Base-by-base conservation (phyloP, 2,329 filamentous ascomycete species). In the Pseudogymnoascus sp. region DNA sequence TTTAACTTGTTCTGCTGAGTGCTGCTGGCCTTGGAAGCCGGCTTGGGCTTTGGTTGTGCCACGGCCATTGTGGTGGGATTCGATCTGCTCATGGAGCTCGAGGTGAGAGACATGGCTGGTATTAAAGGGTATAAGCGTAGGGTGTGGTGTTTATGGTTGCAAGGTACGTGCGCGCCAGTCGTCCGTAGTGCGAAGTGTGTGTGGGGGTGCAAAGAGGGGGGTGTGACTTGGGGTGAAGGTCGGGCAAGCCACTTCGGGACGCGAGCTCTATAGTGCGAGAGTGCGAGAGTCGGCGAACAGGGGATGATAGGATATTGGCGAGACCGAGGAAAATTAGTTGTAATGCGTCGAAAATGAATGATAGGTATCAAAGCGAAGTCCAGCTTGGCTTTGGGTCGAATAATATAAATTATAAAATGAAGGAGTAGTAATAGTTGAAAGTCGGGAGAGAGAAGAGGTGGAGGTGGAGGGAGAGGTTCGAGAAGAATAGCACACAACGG, bases 101-200 rank as follows among this genome's bases (percentile, higher is more conserved):
- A 76, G 77, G 82, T 82, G 82, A 84, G 84, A 84, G 84, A 79
- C 79, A 81, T 79, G 77, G 80, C 81, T 80, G 84, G 83, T 84
- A 87, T 88, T 86, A 59, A 59, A 31, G 50, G 84, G 79, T 82
- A 82, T 61, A 61, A 21, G 31, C 23, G 28, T 31, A 61, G 40
- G 40, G 40, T 8, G 10, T 21, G 40, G 40, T 44, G 40, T 44
- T 21, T 21, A 44, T 44, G 40, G 18, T 35, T 42, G 59, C 23
- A 28, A 61, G 59, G 31, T 42, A 61, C 59, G 59, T 37, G 59
- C 16, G 31, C 31, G 35, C 37, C 23, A 42, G 21, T 44, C 40
- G 40, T 31, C 50, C 50, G 50, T 31, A 59, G 50, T 33, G 31
- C 3, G 28, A 31, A 31, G 31, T 73, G 71, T 73, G 72, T 69